Percentiles rank a stretch among this genome's conserved stretches.
Conservation (phyloP, 805 yeast species). For the Sungouiella thailandica region DNA sequence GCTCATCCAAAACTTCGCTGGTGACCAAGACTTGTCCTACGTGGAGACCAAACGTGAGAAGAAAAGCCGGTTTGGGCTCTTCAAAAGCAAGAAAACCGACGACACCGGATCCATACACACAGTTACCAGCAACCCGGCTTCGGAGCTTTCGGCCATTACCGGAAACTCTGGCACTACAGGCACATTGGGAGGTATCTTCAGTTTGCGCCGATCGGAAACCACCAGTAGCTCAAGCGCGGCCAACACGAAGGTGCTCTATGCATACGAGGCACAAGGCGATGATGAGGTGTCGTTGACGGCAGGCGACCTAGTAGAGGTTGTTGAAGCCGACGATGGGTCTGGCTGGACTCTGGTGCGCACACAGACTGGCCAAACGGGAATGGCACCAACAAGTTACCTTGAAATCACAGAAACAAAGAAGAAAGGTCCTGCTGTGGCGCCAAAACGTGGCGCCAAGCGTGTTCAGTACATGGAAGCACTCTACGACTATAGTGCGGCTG, state of each 20-base stretch:
- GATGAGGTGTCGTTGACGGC: conserved; percentile 65
- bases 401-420: conserved; percentile 36
- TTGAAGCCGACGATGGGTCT: conserved; percentile 75
- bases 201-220: conserved; percentile 31
- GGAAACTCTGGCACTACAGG: conserved; percentile 17
- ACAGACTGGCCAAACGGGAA: conserved; percentile 50
- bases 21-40: conserved; percentile 63
- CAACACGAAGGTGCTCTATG: conserved; percentile 55
- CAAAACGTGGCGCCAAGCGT: conserved; percentile 66
- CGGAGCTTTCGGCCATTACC: no score
- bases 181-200: conserved; percentile 29
- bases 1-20: conserved; percentile 80
- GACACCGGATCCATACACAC: conserved; percentile 34
- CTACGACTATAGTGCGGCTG: conserved; percentile 73
- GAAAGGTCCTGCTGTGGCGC: conserved; percentile 77
- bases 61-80: conserved; percentile 56
- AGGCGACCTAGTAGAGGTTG: conserved; percentile 57
- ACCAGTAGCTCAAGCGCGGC: conserved; percentile 15
- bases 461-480: conserved; percentile 61
- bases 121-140: conserved; percentile 28
- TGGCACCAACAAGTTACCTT: conserved; percentile 82
- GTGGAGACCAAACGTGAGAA: conserved; percentile 47
- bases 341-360: conserved; percentile 76
- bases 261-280: conserved; percentile 61
- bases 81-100: conserved; percentile 21